Conservation (phyloP, 1,284 basidiomycete genomes). For the Hortiboletus rubellus region DNA sequence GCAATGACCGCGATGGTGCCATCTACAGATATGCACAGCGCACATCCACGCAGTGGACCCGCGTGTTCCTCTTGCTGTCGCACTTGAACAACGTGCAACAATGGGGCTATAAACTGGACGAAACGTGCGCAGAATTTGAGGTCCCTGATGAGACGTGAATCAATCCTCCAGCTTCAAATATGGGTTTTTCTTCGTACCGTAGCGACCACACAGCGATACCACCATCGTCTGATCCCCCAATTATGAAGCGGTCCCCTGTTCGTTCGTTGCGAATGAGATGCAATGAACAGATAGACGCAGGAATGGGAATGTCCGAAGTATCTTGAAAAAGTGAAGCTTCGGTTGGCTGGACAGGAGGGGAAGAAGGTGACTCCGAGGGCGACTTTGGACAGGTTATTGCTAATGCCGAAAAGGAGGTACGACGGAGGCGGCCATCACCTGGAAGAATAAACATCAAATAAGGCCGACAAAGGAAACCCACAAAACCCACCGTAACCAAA, state of each 20-base stretch:
- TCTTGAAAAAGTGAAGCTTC: slow-evolving; percentile 26
- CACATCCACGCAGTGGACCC: slow-evolving; percentile 66
- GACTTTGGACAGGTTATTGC: slow-evolving; percentile 3
- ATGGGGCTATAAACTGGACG: slow-evolving; percentile 66
- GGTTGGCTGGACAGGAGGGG: neutral
- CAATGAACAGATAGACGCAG: slow-evolving; percentile 51
- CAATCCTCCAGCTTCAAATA: slow-evolving; percentile 20
- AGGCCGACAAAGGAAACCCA: neutral
- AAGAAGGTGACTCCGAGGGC: neutral
- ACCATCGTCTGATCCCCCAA: slow-evolving; percentile 76
- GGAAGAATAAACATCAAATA: neutral
- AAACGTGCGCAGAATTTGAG: slow-evolving; percentile 66
- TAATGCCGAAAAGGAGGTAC: slow-evolving; percentile 42
- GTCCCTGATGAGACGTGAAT: slow-evolving; percentile 41
- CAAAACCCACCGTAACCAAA: slow-evolving; percentile 59
- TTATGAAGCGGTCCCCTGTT: slow-evolving; percentile 57
- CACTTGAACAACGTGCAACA: slow-evolving; percentile 60
- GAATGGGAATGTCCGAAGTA: slow-evolving; percentile 46
- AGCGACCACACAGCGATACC: slow-evolving; percentile 70
- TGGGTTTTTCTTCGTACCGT: slow-evolving; percentile 40
- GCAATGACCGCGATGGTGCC: slow-evolving; percentile 82
- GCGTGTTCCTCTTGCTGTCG: slow-evolving; percentile 51
- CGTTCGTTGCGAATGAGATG: slow-evolving; percentile 54
- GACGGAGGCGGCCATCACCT: slow-evolving; percentile 62
- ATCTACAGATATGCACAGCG: slow-evolving; percentile 74